Conservation (phyloP, 371 early-diverging fungal genomes). For the Mortierella sp. region DNA sequence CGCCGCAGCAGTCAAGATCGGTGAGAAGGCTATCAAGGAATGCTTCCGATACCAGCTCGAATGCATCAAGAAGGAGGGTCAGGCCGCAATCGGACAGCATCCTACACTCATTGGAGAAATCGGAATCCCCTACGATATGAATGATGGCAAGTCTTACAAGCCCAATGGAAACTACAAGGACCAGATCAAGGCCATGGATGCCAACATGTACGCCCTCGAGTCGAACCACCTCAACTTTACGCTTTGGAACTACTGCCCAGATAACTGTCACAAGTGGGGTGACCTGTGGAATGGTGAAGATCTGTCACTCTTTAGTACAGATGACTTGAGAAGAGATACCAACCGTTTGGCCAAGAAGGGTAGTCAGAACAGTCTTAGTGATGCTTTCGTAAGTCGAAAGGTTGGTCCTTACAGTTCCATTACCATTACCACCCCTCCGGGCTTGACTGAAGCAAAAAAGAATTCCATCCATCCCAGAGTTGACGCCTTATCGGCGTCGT, state of each 20-base stretch:
- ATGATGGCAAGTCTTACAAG: slow-evolving; percentile 56
- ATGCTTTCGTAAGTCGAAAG: slow-evolving; percentile 10
- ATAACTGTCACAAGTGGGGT: slow-evolving; percentile 71
- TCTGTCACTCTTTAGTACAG: slow-evolving; percentile 59
- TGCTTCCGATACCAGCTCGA: slow-evolving; percentile 72
- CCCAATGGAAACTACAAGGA: slow-evolving; percentile 60
- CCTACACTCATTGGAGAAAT: slow-evolving; percentile 80
- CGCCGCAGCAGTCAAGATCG: slow-evolving; percentile 68
- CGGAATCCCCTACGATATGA: slow-evolving; percentile 83
- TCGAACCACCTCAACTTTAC: slow-evolving; percentile 70
- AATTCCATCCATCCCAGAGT: slow-evolving; percentile 9
- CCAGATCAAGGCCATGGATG: slow-evolving; percentile 79
- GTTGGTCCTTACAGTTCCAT: slow-evolving; percentile 7
- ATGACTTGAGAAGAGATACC: slow-evolving; percentile 34
- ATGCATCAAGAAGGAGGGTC: slow-evolving; percentile 67
- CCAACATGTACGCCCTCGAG: slow-evolving; percentile 75
- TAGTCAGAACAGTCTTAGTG: slow-evolving; percentile 18
- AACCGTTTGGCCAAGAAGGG: slow-evolving; percentile 9
- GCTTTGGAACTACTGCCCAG: slow-evolving; percentile 77
- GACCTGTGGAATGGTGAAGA: slow-evolving; percentile 85
- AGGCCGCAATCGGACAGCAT: slow-evolving; percentile 58
- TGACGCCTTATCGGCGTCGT: slow-evolving; percentile 11
- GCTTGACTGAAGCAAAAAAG: slow-evolving; percentile 1
- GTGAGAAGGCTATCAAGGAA: slow-evolving; percentile 68
- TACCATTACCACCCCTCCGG: background rate